Conservation (phyloP, 768 basidiomycete species). For the Mycena belliarum region DNA sequence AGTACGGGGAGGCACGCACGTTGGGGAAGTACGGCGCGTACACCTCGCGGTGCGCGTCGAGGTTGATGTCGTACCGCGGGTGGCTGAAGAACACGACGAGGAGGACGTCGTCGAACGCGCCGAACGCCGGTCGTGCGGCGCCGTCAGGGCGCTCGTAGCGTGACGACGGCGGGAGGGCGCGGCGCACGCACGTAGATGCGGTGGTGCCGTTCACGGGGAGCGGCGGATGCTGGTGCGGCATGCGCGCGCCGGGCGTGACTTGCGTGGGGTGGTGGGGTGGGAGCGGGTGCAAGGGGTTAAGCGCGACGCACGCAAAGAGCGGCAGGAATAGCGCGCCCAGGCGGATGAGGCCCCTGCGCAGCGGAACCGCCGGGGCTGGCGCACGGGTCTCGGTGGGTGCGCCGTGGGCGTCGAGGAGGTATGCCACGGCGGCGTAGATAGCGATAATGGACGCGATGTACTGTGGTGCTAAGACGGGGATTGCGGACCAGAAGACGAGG, state of each 20-base stretch:
- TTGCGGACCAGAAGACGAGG: not conserved
- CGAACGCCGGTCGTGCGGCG: slow-evolving; percentile 12
- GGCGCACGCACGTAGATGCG: not conserved
- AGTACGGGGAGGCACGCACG: slow-evolving; percentile 31
- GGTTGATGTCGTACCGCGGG: slow-evolving; percentile 44
- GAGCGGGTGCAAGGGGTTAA: not conserved
- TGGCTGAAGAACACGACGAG: slow-evolving; percentile 55
- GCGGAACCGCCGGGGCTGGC: not conserved
- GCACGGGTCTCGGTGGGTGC: not conserved
- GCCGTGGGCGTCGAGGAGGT: not conserved
- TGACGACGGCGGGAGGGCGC: not conserved
- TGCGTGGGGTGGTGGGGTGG: not conserved
- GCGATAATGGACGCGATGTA: not conserved
- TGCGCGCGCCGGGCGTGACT: not conserved
- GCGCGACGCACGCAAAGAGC: not conserved
- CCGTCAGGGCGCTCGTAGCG: not conserved
- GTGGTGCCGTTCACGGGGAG: no score
- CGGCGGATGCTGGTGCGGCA: not conserved
- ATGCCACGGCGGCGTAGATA: not conserved
- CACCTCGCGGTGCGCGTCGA: slow-evolving; percentile 47
- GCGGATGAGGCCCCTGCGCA: not conserved
- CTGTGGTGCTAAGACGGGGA: not conserved
- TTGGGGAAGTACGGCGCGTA: slow-evolving; percentile 53
- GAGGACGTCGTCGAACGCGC: slow-evolving; percentile 42
- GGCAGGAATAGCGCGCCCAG: not conserved